Conservation (phyloP, 495 filamentous ascomycete genomes). For the Usnea hakonensis region DNA sequence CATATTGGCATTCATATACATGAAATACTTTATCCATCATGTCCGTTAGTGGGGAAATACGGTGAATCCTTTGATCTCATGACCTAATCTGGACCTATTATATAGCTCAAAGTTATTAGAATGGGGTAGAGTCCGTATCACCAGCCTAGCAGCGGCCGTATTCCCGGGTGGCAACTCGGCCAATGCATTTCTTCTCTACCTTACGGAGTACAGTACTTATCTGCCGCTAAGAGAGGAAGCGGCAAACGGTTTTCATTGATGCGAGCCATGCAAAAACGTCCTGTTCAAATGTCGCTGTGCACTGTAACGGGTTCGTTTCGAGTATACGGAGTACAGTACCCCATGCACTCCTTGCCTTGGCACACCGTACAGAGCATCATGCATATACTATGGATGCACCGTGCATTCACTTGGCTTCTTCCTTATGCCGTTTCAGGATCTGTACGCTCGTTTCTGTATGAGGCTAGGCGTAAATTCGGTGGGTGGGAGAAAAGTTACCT, state of each 20-base stretch:
- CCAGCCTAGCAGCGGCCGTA: not conserved
- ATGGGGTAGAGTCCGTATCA: no score
- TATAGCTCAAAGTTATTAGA: no score
- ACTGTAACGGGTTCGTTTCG: not conserved
- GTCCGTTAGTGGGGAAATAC: no score
- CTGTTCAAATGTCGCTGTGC: not conserved
- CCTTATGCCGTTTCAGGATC: conserved; percentile 18
- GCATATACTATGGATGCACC: no score
- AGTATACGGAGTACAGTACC: no score
- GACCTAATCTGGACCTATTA: no score
- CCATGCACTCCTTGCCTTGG: not conserved
- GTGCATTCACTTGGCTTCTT: not conserved
- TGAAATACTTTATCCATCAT: no score
- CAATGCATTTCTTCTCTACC: not conserved
- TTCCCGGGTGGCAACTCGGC: not conserved
- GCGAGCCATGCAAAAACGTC: not conserved
- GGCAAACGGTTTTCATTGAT: not conserved
- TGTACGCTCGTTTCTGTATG: conserved; percentile 7
- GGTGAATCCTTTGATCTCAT: no score
- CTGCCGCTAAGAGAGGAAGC: not conserved
- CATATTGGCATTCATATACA: no score
- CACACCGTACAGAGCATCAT: no score
- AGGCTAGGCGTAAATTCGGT: not conserved
- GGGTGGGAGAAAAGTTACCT: not conserved
- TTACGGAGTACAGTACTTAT: no score